Evolutionary conservation across 1,139 yeast species (phyloP).

Genomic region (Yamadazyma atlantica): DNA sequence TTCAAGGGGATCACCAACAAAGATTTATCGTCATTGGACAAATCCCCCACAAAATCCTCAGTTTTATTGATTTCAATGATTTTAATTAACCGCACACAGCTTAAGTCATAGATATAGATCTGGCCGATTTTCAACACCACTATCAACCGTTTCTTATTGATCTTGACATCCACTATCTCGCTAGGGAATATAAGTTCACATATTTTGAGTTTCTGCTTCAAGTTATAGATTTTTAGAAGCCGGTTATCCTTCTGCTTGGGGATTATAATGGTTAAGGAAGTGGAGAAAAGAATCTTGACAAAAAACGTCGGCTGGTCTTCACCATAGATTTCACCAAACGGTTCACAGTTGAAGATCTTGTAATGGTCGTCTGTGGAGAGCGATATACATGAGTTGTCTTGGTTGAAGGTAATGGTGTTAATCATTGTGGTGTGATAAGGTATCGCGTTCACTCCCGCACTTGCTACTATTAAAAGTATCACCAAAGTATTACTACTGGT

Average conservation of each 20-base stretch:
- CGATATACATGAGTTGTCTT: slow-evolving; percentile 43
- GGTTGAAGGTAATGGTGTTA: slow-evolving; percentile 45
- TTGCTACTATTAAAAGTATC: too few species aligned
- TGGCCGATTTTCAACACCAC: slow-evolving; percentile 62
- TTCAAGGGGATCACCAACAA: slow-evolving; percentile 41
- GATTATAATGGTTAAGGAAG: slow-evolving; percentile 66
- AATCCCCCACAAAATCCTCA: slow-evolving; percentile 43
- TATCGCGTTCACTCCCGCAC: too few species aligned
- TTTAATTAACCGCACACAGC: slow-evolving; percentile 66
- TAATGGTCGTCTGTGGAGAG: slow-evolving; percentile 35
- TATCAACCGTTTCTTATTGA: slow-evolving; percentile 65
- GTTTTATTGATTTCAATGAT: slow-evolving; percentile 44
- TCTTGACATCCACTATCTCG: slow-evolving; percentile 56
- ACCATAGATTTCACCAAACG: slow-evolving; percentile 45
- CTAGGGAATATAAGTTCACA: slow-evolving; percentile 72
- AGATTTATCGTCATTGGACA: slow-evolving; percentile 50
- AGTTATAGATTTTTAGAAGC: slow-evolving; percentile 59
- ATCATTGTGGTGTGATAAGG: too few species aligned
- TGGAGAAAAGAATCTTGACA: slow-evolving; percentile 67
- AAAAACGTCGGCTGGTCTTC: slow-evolving; percentile 27
- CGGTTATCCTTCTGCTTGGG: slow-evolving; percentile 47
- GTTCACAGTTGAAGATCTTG: slow-evolving; percentile 47
- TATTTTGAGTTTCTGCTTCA: slow-evolving; percentile 66
- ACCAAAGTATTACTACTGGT: too few species aligned
- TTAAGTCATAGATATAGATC: slow-evolving; percentile 69